These are phyloP conservation scores for Nyctanthes arbortristis DNA, from an alignment of 257 asterid species.

Conservation along the genomic window DNA sequence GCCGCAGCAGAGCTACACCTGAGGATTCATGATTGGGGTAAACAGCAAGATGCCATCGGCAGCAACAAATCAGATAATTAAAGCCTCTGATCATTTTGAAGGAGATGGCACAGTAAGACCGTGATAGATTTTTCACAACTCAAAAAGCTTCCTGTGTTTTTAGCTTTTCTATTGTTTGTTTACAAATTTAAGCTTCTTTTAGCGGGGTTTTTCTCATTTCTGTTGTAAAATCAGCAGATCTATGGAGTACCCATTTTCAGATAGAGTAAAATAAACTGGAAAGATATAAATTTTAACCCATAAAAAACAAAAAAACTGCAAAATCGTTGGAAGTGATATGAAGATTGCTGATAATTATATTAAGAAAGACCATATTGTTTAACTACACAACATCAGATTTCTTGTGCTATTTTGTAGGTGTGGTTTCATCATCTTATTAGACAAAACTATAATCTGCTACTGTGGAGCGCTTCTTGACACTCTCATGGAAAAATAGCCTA, in stretches of 20 bases:
- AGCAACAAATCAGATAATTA: not conserved
- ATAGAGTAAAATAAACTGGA: no score
- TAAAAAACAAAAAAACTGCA: not conserved
- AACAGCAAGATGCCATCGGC: conserved; percentile 37
- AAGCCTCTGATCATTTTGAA: no score
- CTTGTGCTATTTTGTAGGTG: not conserved
- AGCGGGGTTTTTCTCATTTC: no score
- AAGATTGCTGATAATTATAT: not conserved
- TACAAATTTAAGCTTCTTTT: no score
- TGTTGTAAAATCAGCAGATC: not conserved
- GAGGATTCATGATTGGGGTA: conserved; percentile 82
- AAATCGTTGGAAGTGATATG: not conserved
- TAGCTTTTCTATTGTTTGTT: not conserved
- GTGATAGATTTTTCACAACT: no score
- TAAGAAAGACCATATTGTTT: not conserved
- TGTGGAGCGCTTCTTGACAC: conserved; percentile 21
- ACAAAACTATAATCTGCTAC: not conserved
- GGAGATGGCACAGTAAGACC: no score
- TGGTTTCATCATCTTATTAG: not conserved
- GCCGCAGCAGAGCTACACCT: conserved; percentile 77
- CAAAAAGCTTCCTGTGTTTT: no score
- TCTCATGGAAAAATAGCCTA: conserved; percentile 14
- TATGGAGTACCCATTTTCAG: not conserved
- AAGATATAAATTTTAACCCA: not conserved
- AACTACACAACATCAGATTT: not conserved